Conservation (phyloP, 768 basidiomycete genomes). For the Suillus brevipes region DNA sequence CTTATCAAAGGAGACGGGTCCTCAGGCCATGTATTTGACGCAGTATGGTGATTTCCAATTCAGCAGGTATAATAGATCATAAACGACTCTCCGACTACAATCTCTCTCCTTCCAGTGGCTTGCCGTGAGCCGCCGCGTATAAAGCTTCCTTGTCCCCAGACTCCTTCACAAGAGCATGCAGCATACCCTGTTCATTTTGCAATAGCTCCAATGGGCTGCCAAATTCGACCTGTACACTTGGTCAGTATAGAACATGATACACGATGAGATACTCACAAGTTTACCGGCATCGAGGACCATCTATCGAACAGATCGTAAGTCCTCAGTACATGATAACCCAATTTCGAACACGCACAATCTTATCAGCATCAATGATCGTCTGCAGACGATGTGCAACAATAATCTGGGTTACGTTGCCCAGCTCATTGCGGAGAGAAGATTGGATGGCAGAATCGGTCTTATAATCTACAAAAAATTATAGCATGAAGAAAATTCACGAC, state of each 20-base stretch:
- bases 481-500: not conserved
- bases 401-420: conserved; percentile 49
- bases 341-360: conserved; percentile 39
- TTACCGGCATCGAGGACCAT: conserved; percentile 45
- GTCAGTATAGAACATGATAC: conserved; percentile 1
- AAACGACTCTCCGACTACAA: not conserved
- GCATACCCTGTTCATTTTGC: conserved; percentile 47
- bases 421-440: conserved; percentile 48
- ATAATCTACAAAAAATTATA: conserved; percentile 40
- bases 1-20: too few species aligned
- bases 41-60: not conserved
- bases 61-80: not conserved
- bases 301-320: conserved; percentile 19
- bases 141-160: conserved; percentile 53
- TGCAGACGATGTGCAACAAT: conserved; percentile 60
- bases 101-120: not conserved
- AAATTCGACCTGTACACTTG: conserved; percentile 43
- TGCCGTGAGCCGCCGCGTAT: conserved; percentile 37
- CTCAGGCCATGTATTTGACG: not conserved
- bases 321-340: conserved; percentile 6
- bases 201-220: conserved; percentile 53
- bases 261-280: conserved; percentile 32
- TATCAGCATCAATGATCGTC: conserved; percentile 64
- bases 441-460: conserved; percentile 60
- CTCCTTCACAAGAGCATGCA: conserved; percentile 57